Conservation (phyloP, 1,139 yeast genomes). For the Geotrichum citri-aurantii region DNA sequence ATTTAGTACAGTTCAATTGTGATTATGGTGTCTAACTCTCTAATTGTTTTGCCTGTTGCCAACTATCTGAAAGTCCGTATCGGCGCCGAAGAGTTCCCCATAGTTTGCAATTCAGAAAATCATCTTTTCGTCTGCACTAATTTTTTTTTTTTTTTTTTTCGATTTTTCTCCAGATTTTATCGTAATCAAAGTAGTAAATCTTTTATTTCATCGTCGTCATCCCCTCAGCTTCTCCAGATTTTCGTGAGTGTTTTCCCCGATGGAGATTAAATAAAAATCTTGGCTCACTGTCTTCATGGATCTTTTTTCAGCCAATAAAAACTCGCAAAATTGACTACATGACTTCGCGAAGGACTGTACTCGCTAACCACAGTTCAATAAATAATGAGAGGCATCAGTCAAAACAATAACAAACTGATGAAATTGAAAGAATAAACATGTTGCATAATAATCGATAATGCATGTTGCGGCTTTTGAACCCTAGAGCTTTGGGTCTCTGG, state of each 20-base stretch:
- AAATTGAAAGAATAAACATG: not conserved
- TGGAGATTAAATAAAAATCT: not conserved
- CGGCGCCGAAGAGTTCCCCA: not conserved
- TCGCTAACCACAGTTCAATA: not conserved
- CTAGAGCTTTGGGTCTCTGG: not conserved
- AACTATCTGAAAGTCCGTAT: not conserved
- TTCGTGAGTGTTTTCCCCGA: not conserved
- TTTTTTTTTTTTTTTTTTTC: no score
- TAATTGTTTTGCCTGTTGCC: not conserved
- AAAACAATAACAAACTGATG: not conserved
- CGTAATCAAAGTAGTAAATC: not conserved
- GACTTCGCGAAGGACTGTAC: not conserved
- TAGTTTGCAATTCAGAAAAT: not conserved
- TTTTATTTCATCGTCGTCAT: not conserved
- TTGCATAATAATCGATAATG: no score
- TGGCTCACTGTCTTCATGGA: not conserved
- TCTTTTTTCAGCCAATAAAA: not conserved
- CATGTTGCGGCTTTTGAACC: no score
- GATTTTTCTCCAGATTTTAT: no score
- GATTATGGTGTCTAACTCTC: not conserved
- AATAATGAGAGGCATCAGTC: not conserved
- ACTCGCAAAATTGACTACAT: not conserved
- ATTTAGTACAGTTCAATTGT: no score
- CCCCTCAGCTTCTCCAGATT: not conserved
- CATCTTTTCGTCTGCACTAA: not conserved